Conservation (phyloP, 176 grass and related monocot genomes). For the Chrysopogon serrulatus region DNA sequence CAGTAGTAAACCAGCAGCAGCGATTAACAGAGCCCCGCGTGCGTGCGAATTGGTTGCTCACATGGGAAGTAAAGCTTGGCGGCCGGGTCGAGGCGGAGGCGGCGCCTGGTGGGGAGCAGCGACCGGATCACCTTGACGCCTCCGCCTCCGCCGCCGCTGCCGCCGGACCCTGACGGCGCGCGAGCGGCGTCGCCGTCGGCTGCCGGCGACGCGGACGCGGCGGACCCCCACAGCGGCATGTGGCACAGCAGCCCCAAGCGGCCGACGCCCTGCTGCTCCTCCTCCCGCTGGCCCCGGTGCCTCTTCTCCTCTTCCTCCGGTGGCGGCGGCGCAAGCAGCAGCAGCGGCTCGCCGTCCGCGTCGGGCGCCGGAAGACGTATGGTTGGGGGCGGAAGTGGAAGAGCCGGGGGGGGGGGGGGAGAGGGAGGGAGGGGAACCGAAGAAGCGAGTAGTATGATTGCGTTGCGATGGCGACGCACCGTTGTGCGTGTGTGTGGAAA, state of each 20-base stretch:
- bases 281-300: background rate
- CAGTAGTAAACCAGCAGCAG: background rate
- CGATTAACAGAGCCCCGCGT: background rate
- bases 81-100: conserved; percentile 82
- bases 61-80: conserved; percentile 96
- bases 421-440: no score
- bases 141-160: background rate
- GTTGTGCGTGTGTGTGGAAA: background rate
- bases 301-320: background rate
- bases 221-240: conserved; percentile 44
- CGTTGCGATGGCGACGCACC: background rate
- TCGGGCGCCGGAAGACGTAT: conserved; percentile 6
- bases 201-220: conserved; percentile 23
- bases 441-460: background rate
- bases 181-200: conserved; percentile 11
- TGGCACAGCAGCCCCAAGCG: conserved; percentile 16
- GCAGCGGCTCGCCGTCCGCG: conserved; percentile 10
- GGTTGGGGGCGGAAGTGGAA: background rate
- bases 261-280: background rate
- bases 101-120: conserved; percentile 74
- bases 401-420: no score
- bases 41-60: background rate
- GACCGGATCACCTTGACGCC: conserved; percentile 59
- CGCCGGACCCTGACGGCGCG: background rate
- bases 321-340: background rate